phyloP scores from a whole-genome alignment of 2,329 filamentous ascomycete species.

The Raffaelea ambrosiae region DNA sequence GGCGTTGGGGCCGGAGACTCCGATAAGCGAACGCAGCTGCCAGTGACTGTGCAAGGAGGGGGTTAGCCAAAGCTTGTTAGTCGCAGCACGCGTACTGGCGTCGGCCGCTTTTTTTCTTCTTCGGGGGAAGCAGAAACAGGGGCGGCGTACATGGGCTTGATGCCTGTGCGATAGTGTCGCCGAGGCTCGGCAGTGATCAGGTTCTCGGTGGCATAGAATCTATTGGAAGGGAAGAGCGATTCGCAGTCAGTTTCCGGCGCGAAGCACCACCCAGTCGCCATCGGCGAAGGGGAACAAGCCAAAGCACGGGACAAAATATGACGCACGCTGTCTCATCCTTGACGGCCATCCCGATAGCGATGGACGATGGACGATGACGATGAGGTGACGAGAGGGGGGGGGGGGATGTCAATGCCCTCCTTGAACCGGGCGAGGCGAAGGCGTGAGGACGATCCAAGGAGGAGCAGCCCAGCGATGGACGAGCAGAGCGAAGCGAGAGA shows the following conservation, averaged over 20 bases:
- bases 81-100: neutral
- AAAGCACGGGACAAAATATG: too few relatives aligned
- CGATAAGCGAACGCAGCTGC: constrained; percentile 86
- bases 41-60: constrained; percentile 59
- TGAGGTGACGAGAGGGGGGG: constrained; percentile 12
- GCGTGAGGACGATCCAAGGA: neutral
- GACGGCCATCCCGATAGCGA: constrained; percentile 37
- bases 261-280: too few relatives aligned
- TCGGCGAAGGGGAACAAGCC: too few relatives aligned
- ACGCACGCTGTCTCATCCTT: constrained; percentile 45
- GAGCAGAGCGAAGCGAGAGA: too few relatives aligned
- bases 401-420: neutral
- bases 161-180: constrained; percentile 59
- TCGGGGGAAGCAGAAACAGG: too few relatives aligned
- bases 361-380: constrained; percentile 15
- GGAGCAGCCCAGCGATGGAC: too few relatives aligned
- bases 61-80: neutral
- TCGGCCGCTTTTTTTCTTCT: neutral
- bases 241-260: neutral
- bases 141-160: constrained; percentile 59
- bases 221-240: constrained; percentile 23
- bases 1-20: constrained; percentile 64
- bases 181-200: constrained; percentile 52
- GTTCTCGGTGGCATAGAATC: constrained; percentile 56
- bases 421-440: neutral